phyloP scores from a whole-genome alignment of 148 eudicot species.

The Suaeda aralocaspica region DNA sequence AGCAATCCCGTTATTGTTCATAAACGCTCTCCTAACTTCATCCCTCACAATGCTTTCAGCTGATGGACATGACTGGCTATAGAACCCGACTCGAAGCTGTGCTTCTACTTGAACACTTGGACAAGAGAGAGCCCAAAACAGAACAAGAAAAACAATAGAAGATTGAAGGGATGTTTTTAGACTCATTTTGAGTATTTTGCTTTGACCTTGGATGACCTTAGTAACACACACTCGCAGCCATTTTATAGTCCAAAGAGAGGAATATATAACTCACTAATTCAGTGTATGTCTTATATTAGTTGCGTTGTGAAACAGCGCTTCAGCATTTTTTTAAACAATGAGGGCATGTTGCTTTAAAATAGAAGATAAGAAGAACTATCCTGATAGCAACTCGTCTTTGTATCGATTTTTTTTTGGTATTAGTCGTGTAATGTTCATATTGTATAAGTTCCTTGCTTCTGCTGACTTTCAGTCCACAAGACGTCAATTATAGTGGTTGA shows the following conservation, averaged over 20 bases:
- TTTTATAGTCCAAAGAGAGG: conserved; percentile 12
- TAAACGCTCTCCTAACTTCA: conserved; percentile 36
- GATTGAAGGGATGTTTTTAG: conserved; percentile 2
- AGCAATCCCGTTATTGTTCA: conserved; percentile 35
- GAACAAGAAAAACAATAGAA: conserved; percentile 12
- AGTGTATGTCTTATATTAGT: too few species aligned
- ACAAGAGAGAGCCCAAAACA: conserved; percentile 25
- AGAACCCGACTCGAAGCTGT: conserved; percentile 49
- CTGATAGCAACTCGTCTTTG: background rate
- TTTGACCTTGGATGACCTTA: background rate
- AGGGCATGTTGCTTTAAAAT: background rate
- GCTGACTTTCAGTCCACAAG: conserved; percentile 6
- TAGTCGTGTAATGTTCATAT: background rate
- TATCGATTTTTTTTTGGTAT: background rate
- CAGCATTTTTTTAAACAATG: too few species aligned
- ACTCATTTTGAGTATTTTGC: conserved; percentile 1
- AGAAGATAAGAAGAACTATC: background rate
- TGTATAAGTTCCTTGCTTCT: too few species aligned
- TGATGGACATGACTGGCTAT: conserved; percentile 28
- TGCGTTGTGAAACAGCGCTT: too few species aligned
- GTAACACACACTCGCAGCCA: background rate
- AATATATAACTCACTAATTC: background rate
- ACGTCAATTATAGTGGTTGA: conserved; percentile 5
- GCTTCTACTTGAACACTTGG: conserved; percentile 29
- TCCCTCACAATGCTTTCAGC: conserved; percentile 47